Evolutionary conservation across 78 protist genomes (phyloP), one percentile per base, ranked within the genome.

Genomic region (Polysphondylium violaceum): DNA sequence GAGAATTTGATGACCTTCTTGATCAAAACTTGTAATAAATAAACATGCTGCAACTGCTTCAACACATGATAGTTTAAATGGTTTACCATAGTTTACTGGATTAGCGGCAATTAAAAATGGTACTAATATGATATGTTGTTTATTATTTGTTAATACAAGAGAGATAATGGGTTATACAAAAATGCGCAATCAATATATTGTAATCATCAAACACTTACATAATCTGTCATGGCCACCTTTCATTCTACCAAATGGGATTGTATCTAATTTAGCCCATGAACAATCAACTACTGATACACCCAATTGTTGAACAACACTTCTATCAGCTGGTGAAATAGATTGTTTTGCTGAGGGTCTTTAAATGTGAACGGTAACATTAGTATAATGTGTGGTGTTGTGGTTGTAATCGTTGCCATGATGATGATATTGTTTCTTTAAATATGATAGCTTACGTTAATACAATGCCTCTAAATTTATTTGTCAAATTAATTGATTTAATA

Each of bases 91-190:
- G 74, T 98, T 98, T 19, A 98, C 98, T 17, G 99, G 98, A 43
- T 98, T 98, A 14, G 99, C 99, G 0, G 99, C 99, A n/a, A 98
- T 92, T 1, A 98, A 63, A 61, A 92, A 97, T 4, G 99, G 99
- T 74, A 98, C n/a, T n/a, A n/a, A n/a, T n/a, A n/a, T n/a, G n/a
- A n/a, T n/a, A n/a, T n/a, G n/a, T 76, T 71, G 8, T 6, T 11
- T 17, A n/a, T 19, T 36, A 74, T 36, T 2, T 73, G 50, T 27
- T 19, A 78, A 29, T 25, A 59, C 6, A 33, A 43, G 33, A 61
- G 11, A 61, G 5, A n/a, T 9, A 74, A 41, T 60, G 2, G 38
- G 47, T 5, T 19, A 38, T n/a, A 6, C 21, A 7, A 40, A 16
- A 43, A 4, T 43, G 21, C 76, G 11, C 50, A 71, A n/a, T n/a